These are phyloP conservation scores for Aspergillus tubingensis DNA, from an alignment of 2,329 filamentous ascomycete species.

Conservation along the genomic window DNA sequence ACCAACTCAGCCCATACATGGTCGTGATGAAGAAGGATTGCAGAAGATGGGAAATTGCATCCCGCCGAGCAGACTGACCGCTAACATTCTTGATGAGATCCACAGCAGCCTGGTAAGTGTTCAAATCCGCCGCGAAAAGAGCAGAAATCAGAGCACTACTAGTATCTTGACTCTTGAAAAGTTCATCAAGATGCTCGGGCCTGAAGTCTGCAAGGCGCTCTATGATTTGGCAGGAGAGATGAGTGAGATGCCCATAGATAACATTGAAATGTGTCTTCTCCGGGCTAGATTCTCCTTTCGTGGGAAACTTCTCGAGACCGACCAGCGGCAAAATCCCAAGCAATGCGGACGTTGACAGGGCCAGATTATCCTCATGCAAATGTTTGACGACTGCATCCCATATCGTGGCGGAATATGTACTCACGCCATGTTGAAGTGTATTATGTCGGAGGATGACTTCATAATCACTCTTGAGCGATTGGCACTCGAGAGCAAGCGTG, in stretches of 20 bases:
- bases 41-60: slow-evolving; percentile 64
- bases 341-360: slow-evolving; percentile 73
- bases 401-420: slow-evolving; percentile 70
- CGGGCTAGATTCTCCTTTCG: slow-evolving; percentile 46
- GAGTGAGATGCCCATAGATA: slow-evolving; percentile 64
- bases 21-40: slow-evolving; percentile 58
- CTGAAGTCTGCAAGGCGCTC: slow-evolving; percentile 78
- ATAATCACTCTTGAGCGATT: slow-evolving; percentile 69
- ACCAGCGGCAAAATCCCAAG: slow-evolving; percentile 70
- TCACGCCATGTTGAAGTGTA: slow-evolving; percentile 66
- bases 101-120: slow-evolving; percentile 76
- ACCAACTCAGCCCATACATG: slow-evolving; percentile 58
- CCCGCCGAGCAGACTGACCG: slow-evolving; percentile 63
- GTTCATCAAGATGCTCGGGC: slow-evolving; percentile 64
- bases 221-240: slow-evolving; percentile 70
- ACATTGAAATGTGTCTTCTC: slow-evolving; percentile 75
- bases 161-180: slow-evolving; percentile 69
- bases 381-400: slow-evolving; percentile 76
- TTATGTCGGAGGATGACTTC: slow-evolving; percentile 63
- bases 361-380: slow-evolving; percentile 66
- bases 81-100: slow-evolving; percentile 83
- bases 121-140: slow-evolving; percentile 77
- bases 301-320: slow-evolving; percentile 72
- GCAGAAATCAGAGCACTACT: slow-evolving; percentile 75
- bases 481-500: slow-evolving; percentile 70